phyloP scores from a whole-genome alignment of 495 filamentous ascomycete genomes.

The Xylaria flabelliformis region DNA sequence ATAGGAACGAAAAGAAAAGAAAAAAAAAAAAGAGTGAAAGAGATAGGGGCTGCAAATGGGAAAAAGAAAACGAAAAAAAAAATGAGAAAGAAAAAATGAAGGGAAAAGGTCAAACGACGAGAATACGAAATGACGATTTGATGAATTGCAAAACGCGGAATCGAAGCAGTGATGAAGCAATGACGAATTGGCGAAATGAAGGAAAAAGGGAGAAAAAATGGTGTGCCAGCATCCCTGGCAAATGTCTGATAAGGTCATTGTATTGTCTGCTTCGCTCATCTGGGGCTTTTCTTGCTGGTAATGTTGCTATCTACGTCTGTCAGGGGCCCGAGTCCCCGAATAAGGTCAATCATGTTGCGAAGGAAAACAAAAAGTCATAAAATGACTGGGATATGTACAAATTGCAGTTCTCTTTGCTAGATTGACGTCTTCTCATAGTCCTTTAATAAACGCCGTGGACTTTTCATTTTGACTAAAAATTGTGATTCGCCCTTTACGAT shows the following conservation, averaged over 20 bases:
- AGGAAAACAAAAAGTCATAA: not conserved
- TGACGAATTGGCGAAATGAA: not conserved
- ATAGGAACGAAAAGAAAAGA: too few species aligned
- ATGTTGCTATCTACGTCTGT: not conserved
- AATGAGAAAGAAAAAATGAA: not conserved
- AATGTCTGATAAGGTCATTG: not conserved
- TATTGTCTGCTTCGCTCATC: not conserved
- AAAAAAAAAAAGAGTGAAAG: not conserved
- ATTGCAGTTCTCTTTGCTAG: not conserved
- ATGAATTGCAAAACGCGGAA: not conserved
- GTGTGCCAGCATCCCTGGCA: not conserved
- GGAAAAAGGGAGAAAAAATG: not conserved
- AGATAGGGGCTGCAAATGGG: not conserved
- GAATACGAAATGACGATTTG: not conserved
- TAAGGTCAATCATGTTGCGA: not conserved
- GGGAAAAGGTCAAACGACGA: not conserved
- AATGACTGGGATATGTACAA: not conserved
- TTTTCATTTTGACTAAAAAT: not conserved
- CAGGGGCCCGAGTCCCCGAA: not conserved
- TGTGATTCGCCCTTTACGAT: not conserved
- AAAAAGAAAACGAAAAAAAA: not conserved
- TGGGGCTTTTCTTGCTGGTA: not conserved
- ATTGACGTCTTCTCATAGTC: not conserved
- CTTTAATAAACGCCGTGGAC: not conserved
- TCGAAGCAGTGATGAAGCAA: not conserved